Evolutionary conservation across 108 stramenopile genomes (phyloP).

Genomic region (Schizochytrium sp.): DNA sequence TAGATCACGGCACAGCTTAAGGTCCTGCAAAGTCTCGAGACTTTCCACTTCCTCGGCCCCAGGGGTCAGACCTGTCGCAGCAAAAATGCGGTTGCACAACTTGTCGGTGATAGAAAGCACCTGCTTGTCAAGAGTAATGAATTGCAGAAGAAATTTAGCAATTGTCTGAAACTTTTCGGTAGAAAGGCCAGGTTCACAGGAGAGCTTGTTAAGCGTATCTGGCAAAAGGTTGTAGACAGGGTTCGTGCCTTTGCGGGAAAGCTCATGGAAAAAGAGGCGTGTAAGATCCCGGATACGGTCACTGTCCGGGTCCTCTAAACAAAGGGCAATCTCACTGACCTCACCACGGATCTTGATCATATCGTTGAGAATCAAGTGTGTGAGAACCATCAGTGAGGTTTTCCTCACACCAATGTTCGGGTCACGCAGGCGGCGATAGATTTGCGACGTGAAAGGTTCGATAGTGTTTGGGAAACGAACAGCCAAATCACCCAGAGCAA

Average conservation of each 20-base stretch:
- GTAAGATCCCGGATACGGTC: conserved; percentile 88
- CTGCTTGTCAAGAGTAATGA: conserved; percentile 95
- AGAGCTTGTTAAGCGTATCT: conserved; percentile 93
- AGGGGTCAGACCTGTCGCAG: conserved; percentile 53
- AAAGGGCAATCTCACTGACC: conserved; percentile 93
- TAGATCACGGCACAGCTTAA: conserved; percentile 83
- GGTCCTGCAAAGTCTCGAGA: conserved; percentile 77
- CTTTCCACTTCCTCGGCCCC: conserved; percentile 58
- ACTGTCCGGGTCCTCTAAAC: conserved; percentile 84
- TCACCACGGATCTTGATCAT: conserved; percentile 97
- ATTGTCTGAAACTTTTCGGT: conserved; percentile 80
- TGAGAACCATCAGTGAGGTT: conserved; percentile 94
- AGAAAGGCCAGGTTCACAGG: conserved; percentile 64
- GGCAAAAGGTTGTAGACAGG: conserved; percentile 98
- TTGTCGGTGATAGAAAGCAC: conserved; percentile 92
- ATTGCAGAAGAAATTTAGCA: conserved; percentile 91
- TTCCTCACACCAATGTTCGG: conserved; percentile 85
- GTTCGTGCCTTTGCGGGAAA: conserved; percentile 81
- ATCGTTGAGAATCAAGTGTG: conserved; percentile 96
- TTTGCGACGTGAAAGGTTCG: conserved; percentile 93
- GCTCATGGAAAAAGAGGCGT: conserved; percentile 91
- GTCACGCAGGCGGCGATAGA: conserved; percentile 96
- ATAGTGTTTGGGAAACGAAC: conserved; percentile 97
- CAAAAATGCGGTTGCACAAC: conserved; percentile 85
- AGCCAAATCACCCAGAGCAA: conserved; percentile 95